Evolutionary conservation across 345 rosid species (phyloP).

Genomic region (Citrus unshiu): DNA sequence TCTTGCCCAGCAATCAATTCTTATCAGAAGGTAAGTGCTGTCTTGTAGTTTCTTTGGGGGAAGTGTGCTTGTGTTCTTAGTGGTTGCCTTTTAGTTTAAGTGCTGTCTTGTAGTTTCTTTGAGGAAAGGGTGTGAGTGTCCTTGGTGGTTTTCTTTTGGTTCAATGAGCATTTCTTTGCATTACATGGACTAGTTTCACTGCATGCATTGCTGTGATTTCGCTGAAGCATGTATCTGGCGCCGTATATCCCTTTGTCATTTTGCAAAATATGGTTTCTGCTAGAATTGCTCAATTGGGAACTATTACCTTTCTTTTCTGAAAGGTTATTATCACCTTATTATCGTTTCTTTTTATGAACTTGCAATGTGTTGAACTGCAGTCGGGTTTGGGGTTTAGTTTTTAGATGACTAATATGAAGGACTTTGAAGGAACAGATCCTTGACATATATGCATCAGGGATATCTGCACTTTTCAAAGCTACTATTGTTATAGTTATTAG

Average conservation of each 20-base stretch:
- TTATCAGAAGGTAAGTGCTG: conserved; percentile 33
- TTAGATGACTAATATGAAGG: not conserved
- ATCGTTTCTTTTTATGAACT: not conserved
- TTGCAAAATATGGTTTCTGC: not conserved
- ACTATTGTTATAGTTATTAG: not conserved
- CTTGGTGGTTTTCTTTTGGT: not conserved
- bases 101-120: not conserved
- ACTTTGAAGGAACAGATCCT: not conserved
- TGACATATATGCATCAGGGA: not conserved
- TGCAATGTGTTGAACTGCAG: not conserved
- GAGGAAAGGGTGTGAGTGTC: not conserved
- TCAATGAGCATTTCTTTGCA: not conserved
- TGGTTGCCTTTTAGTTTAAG: conserved; percentile 12
- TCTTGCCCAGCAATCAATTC: conserved; percentile 32
- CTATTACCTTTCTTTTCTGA: not conserved
- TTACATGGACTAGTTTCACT: conserved; percentile 4
- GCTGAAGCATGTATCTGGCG: not conserved
- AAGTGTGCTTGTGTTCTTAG: not conserved
- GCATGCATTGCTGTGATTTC: not conserved
- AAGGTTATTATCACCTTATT: not conserved
- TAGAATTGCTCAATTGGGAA: not conserved
- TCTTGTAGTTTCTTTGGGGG: not conserved
- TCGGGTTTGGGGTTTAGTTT: not conserved
- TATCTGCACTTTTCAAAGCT: not conserved
- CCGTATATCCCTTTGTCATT: not conserved